A percentile compares a stretch with the other conserved stretches of the same genome.
These are phyloP conservation scores for Tetrahymena thermophila DNA, from an alignment of 73 alveolate species.

Conservation along the genomic window DNA sequence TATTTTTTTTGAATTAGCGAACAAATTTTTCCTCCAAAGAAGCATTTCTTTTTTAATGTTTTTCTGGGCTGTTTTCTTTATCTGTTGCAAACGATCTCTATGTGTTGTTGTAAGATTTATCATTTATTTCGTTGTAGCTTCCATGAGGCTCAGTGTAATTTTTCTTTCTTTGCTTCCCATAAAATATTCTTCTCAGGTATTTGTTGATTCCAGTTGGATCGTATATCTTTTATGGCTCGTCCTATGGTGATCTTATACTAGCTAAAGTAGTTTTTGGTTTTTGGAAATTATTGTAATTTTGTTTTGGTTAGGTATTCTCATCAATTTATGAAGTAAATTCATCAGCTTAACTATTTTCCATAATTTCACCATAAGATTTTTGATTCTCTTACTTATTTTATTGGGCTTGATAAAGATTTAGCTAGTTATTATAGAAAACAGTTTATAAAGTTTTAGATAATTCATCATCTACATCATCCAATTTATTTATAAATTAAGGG, in stretches of 20 bases:
- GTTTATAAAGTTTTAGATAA: background rate
- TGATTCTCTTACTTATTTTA: background rate
- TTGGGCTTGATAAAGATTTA: background rate
- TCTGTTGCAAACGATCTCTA: background rate
- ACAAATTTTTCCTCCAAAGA: background rate
- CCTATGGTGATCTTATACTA: background rate
- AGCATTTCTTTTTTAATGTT: background rate
- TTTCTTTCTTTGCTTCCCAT: background rate
- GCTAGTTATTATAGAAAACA: background rate
- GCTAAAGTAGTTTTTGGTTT: background rate
- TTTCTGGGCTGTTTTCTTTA: background rate
- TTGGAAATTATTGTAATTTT: background rate
- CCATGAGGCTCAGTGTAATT: background rate
- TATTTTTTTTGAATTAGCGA: background rate
- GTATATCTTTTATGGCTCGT: background rate
- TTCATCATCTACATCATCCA: background rate
- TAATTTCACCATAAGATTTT: background rate
- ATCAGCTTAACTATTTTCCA: background rate
- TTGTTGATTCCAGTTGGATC: background rate
- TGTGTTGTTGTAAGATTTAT: background rate
- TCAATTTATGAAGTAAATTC: background rate
- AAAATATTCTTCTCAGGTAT: background rate
- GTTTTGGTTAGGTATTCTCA: background rate
- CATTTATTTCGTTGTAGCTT: background rate
- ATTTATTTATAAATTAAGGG: background rate